These are phyloP conservation scores for Dothistroma septosporum DNA, from an alignment of 2,329 filamentous ascomycete genomes.

Conservation along the genomic window DNA sequence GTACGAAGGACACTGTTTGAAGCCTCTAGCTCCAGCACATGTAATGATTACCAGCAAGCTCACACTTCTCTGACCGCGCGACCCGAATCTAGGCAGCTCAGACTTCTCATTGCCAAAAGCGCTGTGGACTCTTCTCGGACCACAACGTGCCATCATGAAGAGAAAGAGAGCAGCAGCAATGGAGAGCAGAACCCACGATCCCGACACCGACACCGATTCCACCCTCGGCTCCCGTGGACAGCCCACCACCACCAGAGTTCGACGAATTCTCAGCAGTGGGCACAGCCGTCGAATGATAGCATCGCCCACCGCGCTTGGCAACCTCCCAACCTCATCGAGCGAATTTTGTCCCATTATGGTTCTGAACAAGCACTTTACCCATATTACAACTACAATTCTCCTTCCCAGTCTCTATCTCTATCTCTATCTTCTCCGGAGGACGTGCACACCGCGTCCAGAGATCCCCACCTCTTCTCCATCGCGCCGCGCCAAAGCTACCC, in stretches of 20 bases:
- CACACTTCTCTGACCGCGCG: neutral
- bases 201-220: slow-evolving; percentile 4
- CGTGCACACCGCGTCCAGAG: neutral
- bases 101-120: neutral
- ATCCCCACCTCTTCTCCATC: neutral
- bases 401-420: neutral
- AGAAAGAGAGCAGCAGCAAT: slow-evolving; percentile 1
- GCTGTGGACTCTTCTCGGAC: neutral
- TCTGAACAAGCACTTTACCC: slow-evolving; percentile 1
- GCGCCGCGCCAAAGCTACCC: neutral
- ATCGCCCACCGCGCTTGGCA: no score
- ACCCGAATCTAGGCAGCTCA: slow-evolving; percentile 1
- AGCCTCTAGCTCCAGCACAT: slow-evolving; percentile 2
- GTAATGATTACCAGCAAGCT: neutral
- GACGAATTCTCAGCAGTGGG: neutral
- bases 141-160: neutral
- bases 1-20: neutral
- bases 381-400: slow-evolving; percentile 1
- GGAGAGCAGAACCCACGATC: neutral
- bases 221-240: slow-evolving; percentile 2
- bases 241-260: neutral
- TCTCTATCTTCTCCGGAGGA: no score
- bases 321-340: neutral
- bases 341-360: slow-evolving; percentile 1
- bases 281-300: slow-evolving; percentile 1